These are phyloP conservation scores for Penicillium decumbens DNA, from an alignment of 2,329 filamentous ascomycete genomes.

Conservation along the genomic window DNA sequence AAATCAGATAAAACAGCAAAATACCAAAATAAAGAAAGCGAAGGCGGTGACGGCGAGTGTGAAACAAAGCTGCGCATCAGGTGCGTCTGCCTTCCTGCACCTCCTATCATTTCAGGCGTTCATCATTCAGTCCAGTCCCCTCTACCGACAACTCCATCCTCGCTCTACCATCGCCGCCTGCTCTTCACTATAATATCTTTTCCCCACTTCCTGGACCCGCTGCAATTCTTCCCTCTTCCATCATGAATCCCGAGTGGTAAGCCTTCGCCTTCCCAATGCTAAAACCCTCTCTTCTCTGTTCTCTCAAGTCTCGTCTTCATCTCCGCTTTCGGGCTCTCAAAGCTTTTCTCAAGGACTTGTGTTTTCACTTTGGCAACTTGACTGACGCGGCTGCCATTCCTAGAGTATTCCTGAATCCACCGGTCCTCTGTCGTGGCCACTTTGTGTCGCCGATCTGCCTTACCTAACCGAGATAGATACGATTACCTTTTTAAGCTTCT, in stretches of 20 bases:
- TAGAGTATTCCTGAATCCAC: slow-evolving; percentile 22
- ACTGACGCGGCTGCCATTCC: slow-evolving; percentile 12
- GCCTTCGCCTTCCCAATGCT: slow-evolving; percentile 19
- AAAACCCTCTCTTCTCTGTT: slow-evolving; percentile 2
- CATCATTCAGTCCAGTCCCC: slow-evolving; percentile 21
- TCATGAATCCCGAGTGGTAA: slow-evolving; percentile 50
- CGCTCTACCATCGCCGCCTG: slow-evolving; percentile 15
- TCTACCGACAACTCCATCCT: slow-evolving; percentile 16
- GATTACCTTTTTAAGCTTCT: slow-evolving; percentile 99
- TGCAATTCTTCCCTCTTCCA: slow-evolving; percentile 23
- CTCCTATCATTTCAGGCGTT: slow-evolving; percentile 30
- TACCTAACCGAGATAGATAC: slow-evolving; percentile 65
- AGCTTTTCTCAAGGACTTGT: neutral
- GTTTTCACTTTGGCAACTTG: neutral
- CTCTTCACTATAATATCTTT: slow-evolving; percentile 5
- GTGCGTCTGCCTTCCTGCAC: slow-evolving; percentile 25
- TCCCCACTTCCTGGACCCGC: neutral
- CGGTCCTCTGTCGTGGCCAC: slow-evolving; percentile 2
- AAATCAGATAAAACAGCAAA: neutral
- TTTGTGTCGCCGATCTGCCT: slow-evolving; percentile 16
- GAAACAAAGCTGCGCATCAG: slow-evolving; percentile 27
- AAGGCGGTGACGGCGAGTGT: slow-evolving; percentile 9
- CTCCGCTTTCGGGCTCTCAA: slow-evolving; percentile 1
- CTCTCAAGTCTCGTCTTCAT: slow-evolving; percentile 5
- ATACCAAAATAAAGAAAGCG: neutral